These are phyloP conservation scores for Aspergillus sp. DNA, from an alignment of 2,329 filamentous ascomycete species.

Conservation along the genomic window DNA sequence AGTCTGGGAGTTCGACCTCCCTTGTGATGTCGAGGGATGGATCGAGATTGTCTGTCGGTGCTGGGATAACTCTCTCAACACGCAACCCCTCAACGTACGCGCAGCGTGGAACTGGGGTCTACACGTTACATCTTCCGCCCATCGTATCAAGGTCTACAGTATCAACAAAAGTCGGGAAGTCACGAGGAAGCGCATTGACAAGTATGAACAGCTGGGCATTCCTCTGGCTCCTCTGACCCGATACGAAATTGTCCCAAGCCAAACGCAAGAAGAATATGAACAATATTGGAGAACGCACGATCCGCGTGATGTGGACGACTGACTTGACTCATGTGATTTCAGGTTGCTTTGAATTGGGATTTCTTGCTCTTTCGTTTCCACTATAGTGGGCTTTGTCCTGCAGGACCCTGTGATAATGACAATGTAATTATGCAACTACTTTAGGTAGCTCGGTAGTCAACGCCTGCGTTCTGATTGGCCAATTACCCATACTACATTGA, in stretches of 20 bases:
- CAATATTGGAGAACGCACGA: constrained; percentile 30
- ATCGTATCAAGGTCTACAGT: constrained; percentile 39
- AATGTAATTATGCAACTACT: too few relatives aligned
- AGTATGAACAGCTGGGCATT: constrained; percentile 30
- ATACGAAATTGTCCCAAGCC: constrained; percentile 24
- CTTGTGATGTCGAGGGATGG: constrained; percentile 63
- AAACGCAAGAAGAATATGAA: constrained; percentile 30
- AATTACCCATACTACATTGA: too few relatives aligned
- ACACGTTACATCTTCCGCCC: constrained; percentile 39
- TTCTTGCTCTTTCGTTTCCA: too few relatives aligned
- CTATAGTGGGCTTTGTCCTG: too few relatives aligned
- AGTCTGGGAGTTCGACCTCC: constrained; percentile 62
- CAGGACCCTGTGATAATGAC: too few relatives aligned
- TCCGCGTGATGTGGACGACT: constrained; percentile 27
- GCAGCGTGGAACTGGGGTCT: constrained; percentile 52
- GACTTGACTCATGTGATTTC: not conserved
- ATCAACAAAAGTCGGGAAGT: constrained; percentile 30
- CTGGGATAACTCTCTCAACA: constrained; percentile 64
- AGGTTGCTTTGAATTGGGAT: too few relatives aligned
- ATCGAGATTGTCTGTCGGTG: constrained; percentile 58
- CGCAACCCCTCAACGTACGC: constrained; percentile 56
- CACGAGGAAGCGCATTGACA: constrained; percentile 27
- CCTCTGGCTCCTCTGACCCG: constrained; percentile 32
- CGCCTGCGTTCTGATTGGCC: too few relatives aligned
- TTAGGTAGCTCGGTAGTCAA: too few relatives aligned